Percentiles rank a stretch among this genome's conserved stretches.
phyloP scores from a whole-genome alignment of 2,329 filamentous ascomycete species.

The Colletotrichum destructivum region DNA sequence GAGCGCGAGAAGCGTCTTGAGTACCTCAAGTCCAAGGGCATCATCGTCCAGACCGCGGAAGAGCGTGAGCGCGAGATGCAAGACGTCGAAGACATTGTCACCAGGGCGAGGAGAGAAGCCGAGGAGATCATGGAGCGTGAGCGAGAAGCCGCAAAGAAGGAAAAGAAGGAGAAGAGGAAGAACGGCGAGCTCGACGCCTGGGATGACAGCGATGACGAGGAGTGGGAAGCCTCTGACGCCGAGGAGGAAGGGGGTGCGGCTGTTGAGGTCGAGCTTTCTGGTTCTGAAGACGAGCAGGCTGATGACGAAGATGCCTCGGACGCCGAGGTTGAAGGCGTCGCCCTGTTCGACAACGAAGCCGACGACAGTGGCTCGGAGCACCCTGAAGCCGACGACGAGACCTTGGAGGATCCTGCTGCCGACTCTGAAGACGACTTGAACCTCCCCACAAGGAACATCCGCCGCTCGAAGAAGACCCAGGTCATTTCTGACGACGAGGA shows the following conservation, averaged over 20 bases:
- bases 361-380: constrained; percentile 56
- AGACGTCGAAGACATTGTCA: constrained; percentile 89
- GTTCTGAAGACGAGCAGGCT: constrained; percentile 57
- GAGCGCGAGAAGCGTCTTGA: constrained; percentile 85
- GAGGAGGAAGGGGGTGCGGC: constrained; percentile 58
- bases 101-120: constrained; percentile 86
- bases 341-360: constrained; percentile 60
- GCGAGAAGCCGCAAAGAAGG: constrained; percentile 79
- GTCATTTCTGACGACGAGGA: constrained; percentile 79
- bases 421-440: constrained; percentile 58
- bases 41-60: constrained; percentile 87
- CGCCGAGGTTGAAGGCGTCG: constrained; percentile 48
- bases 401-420: constrained; percentile 45
- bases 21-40: constrained; percentile 82
- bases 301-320: constrained; percentile 51
- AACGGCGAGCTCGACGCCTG: constrained; percentile 66
- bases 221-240: constrained; percentile 58
- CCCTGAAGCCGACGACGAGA: constrained; percentile 45
- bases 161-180: constrained; percentile 61
- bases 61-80: constrained; percentile 87
- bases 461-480: constrained; percentile 66
- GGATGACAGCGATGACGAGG: constrained; percentile 71
- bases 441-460: constrained; percentile 58
- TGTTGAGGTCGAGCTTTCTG: constrained; percentile 60
- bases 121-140: constrained; percentile 85